Evolutionary conservation across 805 yeast genomes (phyloP).

Genomic region (Wickerhamomyces alni): DNA sequence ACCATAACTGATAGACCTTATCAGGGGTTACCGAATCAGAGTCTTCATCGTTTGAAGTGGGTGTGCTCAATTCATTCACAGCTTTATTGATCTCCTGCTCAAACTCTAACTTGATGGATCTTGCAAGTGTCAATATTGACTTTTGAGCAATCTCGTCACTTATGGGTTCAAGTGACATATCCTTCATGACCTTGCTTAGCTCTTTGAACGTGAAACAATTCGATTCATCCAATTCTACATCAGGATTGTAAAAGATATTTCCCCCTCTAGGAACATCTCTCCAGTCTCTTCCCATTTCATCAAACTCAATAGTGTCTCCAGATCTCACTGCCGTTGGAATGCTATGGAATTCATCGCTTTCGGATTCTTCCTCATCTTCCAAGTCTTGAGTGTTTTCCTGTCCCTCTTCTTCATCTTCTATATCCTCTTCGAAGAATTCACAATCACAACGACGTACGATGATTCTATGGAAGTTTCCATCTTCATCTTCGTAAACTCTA

Average conservation of each 20-base stretch:
- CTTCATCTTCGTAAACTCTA: constrained; percentile 23
- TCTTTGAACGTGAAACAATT: constrained; percentile 18
- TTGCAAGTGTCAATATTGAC: constrained; percentile 44
- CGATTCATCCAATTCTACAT: constrained; percentile 8
- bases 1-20: constrained; percentile 41
- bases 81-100: constrained; percentile 26
- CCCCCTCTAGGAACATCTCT: constrained; percentile 61
- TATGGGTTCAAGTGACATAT: constrained; percentile 24
- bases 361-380: constrained; percentile 7
- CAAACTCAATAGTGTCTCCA: constrained; percentile 39
- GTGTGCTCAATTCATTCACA: constrained; percentile 9
- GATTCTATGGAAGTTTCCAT: constrained; percentile 20
- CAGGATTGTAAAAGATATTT: constrained; percentile 33
- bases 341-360: constrained; percentile 6
- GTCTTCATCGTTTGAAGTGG: constrained; percentile 15
- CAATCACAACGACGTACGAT: constrained; percentile 21
- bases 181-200: constrained; percentile 19
- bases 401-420: constrained; percentile 13
- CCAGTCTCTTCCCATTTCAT: constrained; percentile 63
- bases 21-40: constrained; percentile 41
- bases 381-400: constrained; percentile 11
- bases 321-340: constrained; percentile 31
- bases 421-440: constrained; percentile 16
- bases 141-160: constrained; percentile 29
- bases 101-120: constrained; percentile 41